A percentile compares a stretch with the other conserved stretches of the same genome.
These are phyloP conservation scores for Schizopora paradoxa DNA, from an alignment of 1,284 basidiomycete species.

Conservation along the genomic window DNA sequence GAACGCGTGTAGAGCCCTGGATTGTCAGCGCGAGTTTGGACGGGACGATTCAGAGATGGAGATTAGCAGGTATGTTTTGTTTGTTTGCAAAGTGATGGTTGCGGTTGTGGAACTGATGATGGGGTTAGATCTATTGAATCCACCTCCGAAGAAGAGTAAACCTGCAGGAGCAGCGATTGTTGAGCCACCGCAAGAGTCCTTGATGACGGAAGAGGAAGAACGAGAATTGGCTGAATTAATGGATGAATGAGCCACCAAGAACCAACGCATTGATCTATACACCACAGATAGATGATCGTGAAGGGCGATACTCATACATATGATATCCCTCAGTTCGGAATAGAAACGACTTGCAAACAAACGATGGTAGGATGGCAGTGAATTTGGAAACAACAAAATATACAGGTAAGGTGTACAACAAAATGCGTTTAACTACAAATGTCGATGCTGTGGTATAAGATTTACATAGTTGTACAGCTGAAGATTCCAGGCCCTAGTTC, in stretches of 20 bases:
- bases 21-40: constrained; percentile 81
- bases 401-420: neutral
- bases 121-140: constrained; percentile 45
- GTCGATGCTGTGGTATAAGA: neutral
- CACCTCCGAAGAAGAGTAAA: constrained; percentile 30
- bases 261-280: neutral
- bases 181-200: constrained; percentile 26
- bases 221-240: constrained; percentile 77
- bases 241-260: constrained; percentile 36
- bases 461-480: neutral
- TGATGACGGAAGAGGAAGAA: constrained; percentile 71
- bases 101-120: neutral
- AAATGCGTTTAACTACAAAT: neutral
- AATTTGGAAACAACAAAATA: too few species aligned
- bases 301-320: constrained; percentile 1
- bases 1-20: constrained; percentile 74
- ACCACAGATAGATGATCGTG: too few species aligned
- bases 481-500: neutral
- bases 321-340: too few species aligned
- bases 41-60: constrained; percentile 81
- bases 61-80: constrained; percentile 52
- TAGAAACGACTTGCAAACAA: too few species aligned
- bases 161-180: constrained; percentile 24
- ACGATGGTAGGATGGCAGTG: too few species aligned
- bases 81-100: neutral